A percentile compares a stretch with the other conserved stretches of the same genome.
Evolutionary conservation across 768 basidiomycete species (phyloP).

Genomic region (Leucosporidium creatinivorum): DNA sequence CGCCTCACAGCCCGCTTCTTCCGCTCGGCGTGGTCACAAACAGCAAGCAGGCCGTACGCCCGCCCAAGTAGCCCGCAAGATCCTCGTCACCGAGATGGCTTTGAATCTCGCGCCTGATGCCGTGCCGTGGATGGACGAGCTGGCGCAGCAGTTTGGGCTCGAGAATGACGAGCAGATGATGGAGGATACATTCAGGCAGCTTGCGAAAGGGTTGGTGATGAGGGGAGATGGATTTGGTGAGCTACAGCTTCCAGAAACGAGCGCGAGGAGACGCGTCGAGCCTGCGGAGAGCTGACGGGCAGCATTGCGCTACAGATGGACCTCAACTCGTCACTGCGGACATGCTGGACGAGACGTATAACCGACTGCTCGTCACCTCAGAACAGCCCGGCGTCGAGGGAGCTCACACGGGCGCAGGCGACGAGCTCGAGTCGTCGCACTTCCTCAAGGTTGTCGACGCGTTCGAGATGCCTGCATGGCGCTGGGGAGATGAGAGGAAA

Average conservation of each 20-base stretch:
- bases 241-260: not conserved
- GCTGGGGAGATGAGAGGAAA: constrained; percentile 76
- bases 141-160: constrained; percentile 11
- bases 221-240: constrained; percentile 25
- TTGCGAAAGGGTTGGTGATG: constrained; percentile 19
- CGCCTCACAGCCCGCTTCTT: too few species aligned
- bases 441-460: constrained; percentile 79
- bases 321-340: constrained; percentile 27
- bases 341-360: constrained; percentile 33
- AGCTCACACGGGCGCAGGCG: constrained; percentile 4
- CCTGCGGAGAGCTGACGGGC: not conserved
- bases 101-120: too few species aligned
- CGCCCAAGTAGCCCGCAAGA: too few species aligned
- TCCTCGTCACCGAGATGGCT: too few species aligned
- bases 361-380: constrained; percentile 22
- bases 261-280: not conserved
- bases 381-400: not conserved
- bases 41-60: too few species aligned
- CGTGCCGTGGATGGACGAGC: constrained; percentile 11
- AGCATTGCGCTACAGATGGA: constrained; percentile 10
- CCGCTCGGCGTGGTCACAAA: too few species aligned
- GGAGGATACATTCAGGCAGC: constrained; percentile 17
- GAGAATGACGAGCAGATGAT: constrained; percentile 18
- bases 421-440: constrained; percentile 60
- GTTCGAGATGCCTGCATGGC: constrained; percentile 92